A percentile compares a stretch with the other conserved stretches of the same genome.
These are phyloP conservation scores for Podila clonocystis DNA, from an alignment of 192 early-diverging fungal species.

Conservation along the genomic window DNA sequence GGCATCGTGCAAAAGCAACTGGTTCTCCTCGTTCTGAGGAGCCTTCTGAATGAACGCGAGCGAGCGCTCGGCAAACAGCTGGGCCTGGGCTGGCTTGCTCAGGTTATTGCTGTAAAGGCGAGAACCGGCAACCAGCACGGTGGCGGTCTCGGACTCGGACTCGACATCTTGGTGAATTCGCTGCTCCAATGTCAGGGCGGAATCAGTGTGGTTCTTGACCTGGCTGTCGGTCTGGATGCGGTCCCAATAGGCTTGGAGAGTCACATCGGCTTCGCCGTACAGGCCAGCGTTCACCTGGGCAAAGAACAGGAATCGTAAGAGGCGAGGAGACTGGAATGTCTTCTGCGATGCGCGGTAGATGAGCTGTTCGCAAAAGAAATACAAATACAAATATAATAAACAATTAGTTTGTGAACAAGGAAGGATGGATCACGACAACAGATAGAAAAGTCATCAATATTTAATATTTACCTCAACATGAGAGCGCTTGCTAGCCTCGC, in stretches of 20 bases:
- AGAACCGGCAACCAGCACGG: slow-evolving; percentile 35
- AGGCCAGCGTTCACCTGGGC: slow-evolving; percentile 70
- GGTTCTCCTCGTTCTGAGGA: slow-evolving; percentile 46
- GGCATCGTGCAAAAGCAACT: slow-evolving; percentile 26
- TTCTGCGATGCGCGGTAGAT: slow-evolving; percentile 71
- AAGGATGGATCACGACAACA: neutral
- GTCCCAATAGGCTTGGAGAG: slow-evolving; percentile 68
- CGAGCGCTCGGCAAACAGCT: slow-evolving; percentile 14
- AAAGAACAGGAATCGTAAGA: slow-evolving; percentile 71
- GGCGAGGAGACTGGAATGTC: slow-evolving; percentile 77
- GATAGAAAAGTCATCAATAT: neutral
- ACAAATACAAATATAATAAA: neutral
- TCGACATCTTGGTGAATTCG: slow-evolving; percentile 35
- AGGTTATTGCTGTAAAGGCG: slow-evolving; percentile 34
- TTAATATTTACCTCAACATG: slow-evolving; percentile 57
- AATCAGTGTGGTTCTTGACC: slow-evolving; percentile 29
- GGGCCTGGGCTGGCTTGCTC: slow-evolving; percentile 14
- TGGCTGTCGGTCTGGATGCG: slow-evolving; percentile 56
- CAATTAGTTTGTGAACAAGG: neutral
- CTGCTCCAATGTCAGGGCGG: slow-evolving; percentile 13
- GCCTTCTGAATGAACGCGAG: slow-evolving; percentile 18
- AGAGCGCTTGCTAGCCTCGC: slow-evolving; percentile 61
- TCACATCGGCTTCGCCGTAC: slow-evolving; percentile 80
- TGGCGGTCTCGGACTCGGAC: slow-evolving; percentile 30
- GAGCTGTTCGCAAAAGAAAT: slow-evolving; percentile 6